Conservation (phyloP, 208 protist species). For the Trichomonas gallinae region DNA sequence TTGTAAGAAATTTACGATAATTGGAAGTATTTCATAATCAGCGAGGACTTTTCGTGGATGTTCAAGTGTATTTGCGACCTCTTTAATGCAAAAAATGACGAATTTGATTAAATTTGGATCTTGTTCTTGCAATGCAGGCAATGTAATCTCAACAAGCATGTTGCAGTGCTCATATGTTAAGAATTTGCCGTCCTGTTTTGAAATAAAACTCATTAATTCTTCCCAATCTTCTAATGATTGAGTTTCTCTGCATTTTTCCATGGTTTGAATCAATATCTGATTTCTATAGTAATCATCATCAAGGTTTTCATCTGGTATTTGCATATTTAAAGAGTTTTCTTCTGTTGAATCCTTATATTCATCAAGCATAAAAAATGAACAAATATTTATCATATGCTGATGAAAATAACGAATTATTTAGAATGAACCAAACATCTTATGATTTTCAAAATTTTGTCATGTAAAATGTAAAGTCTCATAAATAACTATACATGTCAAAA, state of each 20-base stretch:
- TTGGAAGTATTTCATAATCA: background rate
- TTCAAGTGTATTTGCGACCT: background rate
- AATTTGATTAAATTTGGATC: background rate
- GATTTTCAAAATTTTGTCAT: no score
- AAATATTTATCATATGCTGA: no score
- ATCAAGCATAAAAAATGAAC: no score
- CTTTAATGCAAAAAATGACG: background rate
- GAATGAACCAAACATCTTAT: no score
- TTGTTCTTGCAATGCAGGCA: background rate
- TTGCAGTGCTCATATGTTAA: background rate
- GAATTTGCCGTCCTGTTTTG: background rate
- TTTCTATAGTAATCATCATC: no score
- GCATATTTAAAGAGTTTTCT: no score
- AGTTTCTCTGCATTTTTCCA: background rate
- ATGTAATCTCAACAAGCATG: background rate
- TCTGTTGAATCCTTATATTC: no score
- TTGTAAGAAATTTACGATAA: background rate
- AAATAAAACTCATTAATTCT: background rate
- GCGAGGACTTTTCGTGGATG: background rate
- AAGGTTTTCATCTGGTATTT: no score
- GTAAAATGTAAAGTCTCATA: no score
- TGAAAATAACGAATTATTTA: no score
- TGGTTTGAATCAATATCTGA: no score
- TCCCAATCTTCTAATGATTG: background rate
- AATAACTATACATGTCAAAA: no score